Evolutionary conservation across 441 rosid genomes (phyloP).

Genomic region (Codiaeum variegatum): DNA sequence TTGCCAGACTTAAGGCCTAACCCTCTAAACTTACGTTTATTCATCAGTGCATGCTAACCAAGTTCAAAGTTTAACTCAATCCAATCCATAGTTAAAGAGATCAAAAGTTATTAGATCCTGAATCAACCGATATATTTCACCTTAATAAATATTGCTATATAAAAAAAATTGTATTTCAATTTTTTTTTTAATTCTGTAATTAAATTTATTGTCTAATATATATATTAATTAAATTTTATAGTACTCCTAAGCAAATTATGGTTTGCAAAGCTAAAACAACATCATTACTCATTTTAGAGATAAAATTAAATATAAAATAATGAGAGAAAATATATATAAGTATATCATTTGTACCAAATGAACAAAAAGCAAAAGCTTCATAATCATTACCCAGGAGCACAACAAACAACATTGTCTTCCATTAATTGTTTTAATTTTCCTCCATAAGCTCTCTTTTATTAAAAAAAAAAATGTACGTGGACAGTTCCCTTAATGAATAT

Average conservation of each 20-base stretch:
- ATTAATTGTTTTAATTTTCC: background rate
- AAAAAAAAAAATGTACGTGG: too few relatives aligned
- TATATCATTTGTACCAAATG: background rate
- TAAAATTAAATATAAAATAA: constrained; percentile 12
- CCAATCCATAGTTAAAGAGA: too few relatives aligned
- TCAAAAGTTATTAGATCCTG: too few relatives aligned
- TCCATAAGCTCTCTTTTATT: background rate
- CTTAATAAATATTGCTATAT: too few relatives aligned
- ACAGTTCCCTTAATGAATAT: background rate
- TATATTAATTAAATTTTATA: constrained; percentile 1
- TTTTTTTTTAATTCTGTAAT: too few relatives aligned
- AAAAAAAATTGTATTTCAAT: too few relatives aligned
- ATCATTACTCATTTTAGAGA: constrained; percentile 20
- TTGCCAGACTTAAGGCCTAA: too few relatives aligned
- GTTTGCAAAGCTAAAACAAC: constrained; percentile 12
- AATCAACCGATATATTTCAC: too few relatives aligned
- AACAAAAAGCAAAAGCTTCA: constrained; percentile 6
- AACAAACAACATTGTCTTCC: background rate
- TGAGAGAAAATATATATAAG: background rate
- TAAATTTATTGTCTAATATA: too few relatives aligned
- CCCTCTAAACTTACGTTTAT: too few relatives aligned
- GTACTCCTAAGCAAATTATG: constrained; percentile 3
- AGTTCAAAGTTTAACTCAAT: too few relatives aligned
- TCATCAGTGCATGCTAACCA: too few relatives aligned
- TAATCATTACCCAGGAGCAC: constrained; percentile 16